Conservation (phyloP, 225 moss, liverwort and hornwort genomes). For the Physcomitrium patens region DNA sequence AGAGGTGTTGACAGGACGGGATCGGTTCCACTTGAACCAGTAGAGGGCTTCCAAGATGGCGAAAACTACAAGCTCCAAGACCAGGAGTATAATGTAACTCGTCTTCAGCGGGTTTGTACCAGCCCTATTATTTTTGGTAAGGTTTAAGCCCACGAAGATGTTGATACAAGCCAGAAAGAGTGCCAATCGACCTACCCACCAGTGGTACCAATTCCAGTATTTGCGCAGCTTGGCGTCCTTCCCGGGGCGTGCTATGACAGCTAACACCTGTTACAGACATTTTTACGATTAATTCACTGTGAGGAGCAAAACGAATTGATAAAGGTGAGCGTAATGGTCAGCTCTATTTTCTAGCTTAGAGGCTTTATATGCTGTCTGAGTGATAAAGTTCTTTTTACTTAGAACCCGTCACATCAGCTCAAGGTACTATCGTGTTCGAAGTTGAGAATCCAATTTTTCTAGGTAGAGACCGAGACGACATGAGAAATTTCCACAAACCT, state of each 20-base stretch:
- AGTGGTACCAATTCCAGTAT: conserved; percentile 90
- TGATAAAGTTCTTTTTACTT: too few relatives aligned
- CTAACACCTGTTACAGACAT: conserved; percentile 48
- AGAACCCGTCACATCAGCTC: too few relatives aligned
- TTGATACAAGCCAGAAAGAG: conserved; percentile 70
- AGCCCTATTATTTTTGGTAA: conserved; percentile 19
- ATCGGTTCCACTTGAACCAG: conserved; percentile 53
- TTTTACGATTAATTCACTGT: too few relatives aligned
- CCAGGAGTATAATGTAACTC: conserved; percentile 58
- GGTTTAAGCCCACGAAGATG: conserved; percentile 63
- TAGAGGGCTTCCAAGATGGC: conserved; percentile 55
- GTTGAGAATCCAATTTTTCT: too few relatives aligned
- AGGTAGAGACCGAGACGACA: background rate
- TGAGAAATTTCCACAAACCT: conserved; percentile 44
- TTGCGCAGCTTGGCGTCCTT: conserved; percentile 68
- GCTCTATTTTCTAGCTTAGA: too few relatives aligned
- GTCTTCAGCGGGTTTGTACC: conserved; percentile 26
- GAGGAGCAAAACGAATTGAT: too few relatives aligned
- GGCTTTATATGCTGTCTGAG: too few relatives aligned
- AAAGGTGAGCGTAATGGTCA: too few relatives aligned
- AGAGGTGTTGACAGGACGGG: conserved; percentile 8
- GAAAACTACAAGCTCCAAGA: conserved; percentile 57
- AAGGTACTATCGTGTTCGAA: too few relatives aligned
- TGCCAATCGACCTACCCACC: conserved; percentile 73
- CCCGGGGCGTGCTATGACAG: conserved; percentile 73